Percentiles rank a stretch among this genome's conserved stretches.
These are phyloP conservation scores for Apophysomyces trapeziformis DNA, from an alignment of 371 early-diverging fungal genomes.

Conservation along the genomic window DNA sequence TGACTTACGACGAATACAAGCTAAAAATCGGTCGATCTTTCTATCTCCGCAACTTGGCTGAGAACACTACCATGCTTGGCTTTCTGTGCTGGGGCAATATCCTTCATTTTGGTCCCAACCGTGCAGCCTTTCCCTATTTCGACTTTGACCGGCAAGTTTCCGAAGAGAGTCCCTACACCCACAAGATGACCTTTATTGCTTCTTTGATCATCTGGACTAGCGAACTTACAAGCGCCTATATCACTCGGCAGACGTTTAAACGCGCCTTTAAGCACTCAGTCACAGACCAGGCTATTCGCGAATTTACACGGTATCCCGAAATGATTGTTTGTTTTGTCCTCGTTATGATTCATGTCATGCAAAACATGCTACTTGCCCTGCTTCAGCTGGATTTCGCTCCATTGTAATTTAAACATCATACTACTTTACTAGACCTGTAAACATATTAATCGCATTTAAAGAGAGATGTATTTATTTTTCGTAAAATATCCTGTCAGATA, in stretches of 20 bases:
- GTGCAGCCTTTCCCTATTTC: conserved; percentile 69
- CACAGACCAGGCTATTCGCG: conserved; percentile 63
- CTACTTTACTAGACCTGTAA: too few relatives aligned
- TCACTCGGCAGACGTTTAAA: conserved; percentile 61
- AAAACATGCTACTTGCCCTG: conserved; percentile 72
- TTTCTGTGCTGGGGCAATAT: conserved; percentile 73
- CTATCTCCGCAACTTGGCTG: conserved; percentile 74
- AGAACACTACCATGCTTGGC: conserved; percentile 79
- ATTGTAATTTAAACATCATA: background rate
- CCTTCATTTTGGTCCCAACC: conserved; percentile 73
- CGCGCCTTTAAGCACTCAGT: conserved; percentile 56
- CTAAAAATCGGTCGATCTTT: conserved; percentile 71
- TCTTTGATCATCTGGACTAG: conserved; percentile 65
- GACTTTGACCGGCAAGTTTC: conserved; percentile 53
- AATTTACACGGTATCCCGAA: conserved; percentile 71
- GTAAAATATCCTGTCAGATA: too few relatives aligned
- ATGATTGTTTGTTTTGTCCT: conserved; percentile 69
- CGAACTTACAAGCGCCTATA: conserved; percentile 65
- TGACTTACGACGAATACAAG: conserved; percentile 67
- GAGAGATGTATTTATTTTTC: too few relatives aligned
- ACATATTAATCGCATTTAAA: too few relatives aligned
- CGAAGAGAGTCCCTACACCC: conserved; percentile 51
- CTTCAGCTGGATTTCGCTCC: conserved; percentile 60
- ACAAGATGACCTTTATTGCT: conserved; percentile 58
- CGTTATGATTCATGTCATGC: conserved; percentile 74